Evolutionary conservation across 23 red algal species (phyloP).

Genomic region (Gracilaria domingensis): DNA sequence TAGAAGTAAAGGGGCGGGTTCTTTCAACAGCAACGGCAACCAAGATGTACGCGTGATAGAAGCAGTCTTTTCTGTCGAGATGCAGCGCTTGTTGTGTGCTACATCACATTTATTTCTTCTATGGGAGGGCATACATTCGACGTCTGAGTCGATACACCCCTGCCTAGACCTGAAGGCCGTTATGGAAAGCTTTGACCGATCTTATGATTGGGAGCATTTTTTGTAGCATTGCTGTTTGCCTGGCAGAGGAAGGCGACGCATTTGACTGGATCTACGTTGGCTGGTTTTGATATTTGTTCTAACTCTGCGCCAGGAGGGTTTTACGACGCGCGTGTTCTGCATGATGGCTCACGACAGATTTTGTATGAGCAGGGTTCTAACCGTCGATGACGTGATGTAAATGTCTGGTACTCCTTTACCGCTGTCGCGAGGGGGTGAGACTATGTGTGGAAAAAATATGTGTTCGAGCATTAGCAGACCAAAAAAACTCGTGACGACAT

Average conservation of each 20-base stretch:
- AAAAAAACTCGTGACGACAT: conserved; percentile 40
- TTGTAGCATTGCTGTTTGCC: conserved; percentile 22
- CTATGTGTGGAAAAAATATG: conserved; percentile 24
- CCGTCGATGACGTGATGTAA: conserved; percentile 44
- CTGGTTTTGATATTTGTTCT: conserved; percentile 30
- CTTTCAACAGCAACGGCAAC: conserved; percentile 29
- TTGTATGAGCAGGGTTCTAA: conserved; percentile 57
- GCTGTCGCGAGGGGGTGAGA: conserved; percentile 48
- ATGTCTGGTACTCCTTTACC: conserved; percentile 50
- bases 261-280: conserved; percentile 45
- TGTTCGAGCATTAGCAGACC: conserved; percentile 26
- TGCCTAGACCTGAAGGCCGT: conserved; percentile 39
- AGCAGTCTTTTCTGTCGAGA: conserved; percentile 33
- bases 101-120: conserved; percentile 11
- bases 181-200: conserved; percentile 36
- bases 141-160: conserved; percentile 15
- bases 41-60: conserved; percentile 17
- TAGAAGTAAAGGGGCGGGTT: not conserved
- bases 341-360: conserved; percentile 64
- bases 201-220: conserved; percentile 50
- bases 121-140: conserved; percentile 54
- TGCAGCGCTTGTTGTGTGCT: conserved; percentile 24
- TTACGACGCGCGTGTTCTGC: conserved; percentile 45
- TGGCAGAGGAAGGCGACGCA: conserved; percentile 21
- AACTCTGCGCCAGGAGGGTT: conserved; percentile 23